Conservation (phyloP, 2,329 filamentous ascomycete species). For the Pseudofabraea citricarpa region DNA sequence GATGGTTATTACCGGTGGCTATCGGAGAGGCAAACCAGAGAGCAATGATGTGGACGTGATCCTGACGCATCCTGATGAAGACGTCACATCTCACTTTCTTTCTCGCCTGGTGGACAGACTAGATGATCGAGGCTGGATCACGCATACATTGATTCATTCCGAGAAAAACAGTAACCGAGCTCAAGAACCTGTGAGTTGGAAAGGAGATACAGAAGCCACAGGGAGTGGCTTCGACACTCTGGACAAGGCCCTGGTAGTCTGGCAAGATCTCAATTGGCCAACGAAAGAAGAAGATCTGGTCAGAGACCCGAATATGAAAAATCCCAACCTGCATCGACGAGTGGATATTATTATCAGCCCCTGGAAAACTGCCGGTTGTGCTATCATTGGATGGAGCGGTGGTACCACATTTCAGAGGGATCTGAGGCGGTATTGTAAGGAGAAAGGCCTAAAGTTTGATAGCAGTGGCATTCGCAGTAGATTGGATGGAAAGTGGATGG, state of each 20-base stretch:
- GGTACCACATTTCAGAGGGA: constrained; percentile 89
- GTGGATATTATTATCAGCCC: constrained; percentile 91
- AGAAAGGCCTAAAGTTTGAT: constrained; percentile 78
- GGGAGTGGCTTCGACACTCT: constrained; percentile 73
- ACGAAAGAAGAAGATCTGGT: constrained; percentile 29
- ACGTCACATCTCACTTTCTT: constrained; percentile 65
- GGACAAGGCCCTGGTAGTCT: constrained; percentile 89
- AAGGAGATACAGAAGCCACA: constrained; percentile 33
- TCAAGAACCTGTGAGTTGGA: constrained; percentile 55
- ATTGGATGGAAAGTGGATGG: constrained; percentile 61
- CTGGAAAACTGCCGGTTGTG: constrained; percentile 85
- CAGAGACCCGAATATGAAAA: constrained; percentile 37
- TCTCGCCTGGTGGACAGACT: constrained; percentile 65
- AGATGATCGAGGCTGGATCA: constrained; percentile 67
- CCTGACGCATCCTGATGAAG: constrained; percentile 70
- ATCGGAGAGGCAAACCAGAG: constrained; percentile 57
- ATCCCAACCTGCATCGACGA: constrained; percentile 71
- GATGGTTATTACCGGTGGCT: constrained; percentile 60
- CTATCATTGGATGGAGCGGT: constrained; percentile 82
- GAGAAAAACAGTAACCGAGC: constrained; percentile 66
- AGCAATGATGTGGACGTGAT: constrained; percentile 85
- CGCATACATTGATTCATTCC: constrained; percentile 72
- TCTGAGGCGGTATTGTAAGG: constrained; percentile 72
- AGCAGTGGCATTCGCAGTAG: constrained; percentile 77
- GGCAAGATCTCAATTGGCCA: constrained; percentile 65